Evolutionary conservation across 2,329 filamentous ascomycete genomes (phyloP).

Genomic region (Botrytis fabae): DNA sequence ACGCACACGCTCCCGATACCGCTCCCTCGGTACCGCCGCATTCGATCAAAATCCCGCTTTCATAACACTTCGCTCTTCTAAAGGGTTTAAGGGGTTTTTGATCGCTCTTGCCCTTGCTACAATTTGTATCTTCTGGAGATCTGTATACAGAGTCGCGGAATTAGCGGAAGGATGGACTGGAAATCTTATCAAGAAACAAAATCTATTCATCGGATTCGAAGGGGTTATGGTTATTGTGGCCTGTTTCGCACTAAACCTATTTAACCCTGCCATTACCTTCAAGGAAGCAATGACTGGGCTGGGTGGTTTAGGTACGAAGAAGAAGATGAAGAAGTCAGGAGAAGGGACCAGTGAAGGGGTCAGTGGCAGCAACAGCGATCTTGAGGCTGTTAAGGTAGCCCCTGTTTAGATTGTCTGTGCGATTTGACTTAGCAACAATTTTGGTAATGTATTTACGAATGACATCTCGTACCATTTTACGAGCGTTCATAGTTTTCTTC

Average conservation of each 20-base stretch:
- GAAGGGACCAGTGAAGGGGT: constrained; percentile 8
- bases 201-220: constrained; percentile 39
- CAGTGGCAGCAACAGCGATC: constrained; percentile 22
- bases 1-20: constrained; percentile 38
- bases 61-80: constrained; percentile 24
- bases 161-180: constrained; percentile 49
- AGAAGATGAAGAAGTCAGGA: constrained; percentile 21
- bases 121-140: constrained; percentile 56
- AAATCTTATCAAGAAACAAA: constrained; percentile 30
- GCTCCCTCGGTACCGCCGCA: constrained; percentile 37
- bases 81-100: constrained; percentile 35
- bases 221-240: constrained; percentile 36
- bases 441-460: neutral
- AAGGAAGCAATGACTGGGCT: constrained; percentile 25
- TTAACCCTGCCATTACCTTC: constrained; percentile 44
- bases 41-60: constrained; percentile 32
- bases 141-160: constrained; percentile 59
- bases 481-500: neutral
- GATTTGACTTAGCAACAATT: neutral
- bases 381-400: constrained; percentile 12
- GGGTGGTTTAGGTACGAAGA: constrained; percentile 25
- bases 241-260: constrained; percentile 35
- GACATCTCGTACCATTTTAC: neutral
- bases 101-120: constrained; percentile 49
- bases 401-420: constrained; percentile 7